Base-by-base conservation (phyloP, 83 land plant species). In the Larix sibirica region DNA sequence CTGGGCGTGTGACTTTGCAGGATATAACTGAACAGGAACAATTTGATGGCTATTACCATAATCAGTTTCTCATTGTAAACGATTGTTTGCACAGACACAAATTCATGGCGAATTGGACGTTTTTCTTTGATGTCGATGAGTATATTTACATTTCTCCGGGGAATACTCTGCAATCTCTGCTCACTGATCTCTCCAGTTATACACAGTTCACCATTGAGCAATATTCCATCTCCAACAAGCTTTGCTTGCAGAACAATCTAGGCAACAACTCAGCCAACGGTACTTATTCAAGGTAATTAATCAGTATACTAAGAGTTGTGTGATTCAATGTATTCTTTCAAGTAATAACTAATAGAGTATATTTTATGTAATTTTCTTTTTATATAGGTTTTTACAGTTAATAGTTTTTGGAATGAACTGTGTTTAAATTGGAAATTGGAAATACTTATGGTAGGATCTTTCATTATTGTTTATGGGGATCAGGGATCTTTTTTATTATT, bases 101-200 rank as follows among this genome's bases (percentile, higher is more conserved):
- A 42, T 90, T 88, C 81, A 81, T 79, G 82, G 87, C 99, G 7
- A 92, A 86, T 67, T 97, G 99, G 99, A 92, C 91, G 56, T 94
- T 97, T 88, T 97, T 91, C 89, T 97, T 97, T 67, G 99, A 97
- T 83, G 89, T 97, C 17, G 99, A 97, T 76, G 99, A 97, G 90
- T 97, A 79, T 62, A 62, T 97, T 9, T 94, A 88, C 58, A 80
- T 91, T 0, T 91, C 92, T 0, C 74, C 83, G 1, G 79, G 62
- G 47, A 79, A 31, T n/a, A 90, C 84, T 31, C 80, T 93, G 23
- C 67, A 85, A 4, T 80, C 88, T 1, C 82, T 91, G 4, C 67
- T 95, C 14, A 82, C 65, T 28, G 40, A 81, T 17, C 81, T 88
- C 40, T 64, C 85, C 2, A 71, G 36, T 10, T 92, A 84, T 73